Evolutionary conservation across 1,284 basidiomycete species (phyloP).

Genomic region (Trametes versicolor): DNA sequence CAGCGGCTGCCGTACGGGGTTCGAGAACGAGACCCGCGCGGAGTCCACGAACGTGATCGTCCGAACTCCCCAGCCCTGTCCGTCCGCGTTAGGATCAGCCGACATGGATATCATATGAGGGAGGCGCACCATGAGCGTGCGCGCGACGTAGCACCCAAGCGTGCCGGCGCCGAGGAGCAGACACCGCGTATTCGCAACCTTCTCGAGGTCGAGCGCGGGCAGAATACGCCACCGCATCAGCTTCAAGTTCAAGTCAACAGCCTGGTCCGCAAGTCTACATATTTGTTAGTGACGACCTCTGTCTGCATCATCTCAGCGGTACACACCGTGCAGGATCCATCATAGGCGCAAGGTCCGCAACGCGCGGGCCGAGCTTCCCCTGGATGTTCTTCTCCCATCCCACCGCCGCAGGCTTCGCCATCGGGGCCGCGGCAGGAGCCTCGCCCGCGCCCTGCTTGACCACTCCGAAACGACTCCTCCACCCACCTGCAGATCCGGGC

Average conservation of each 20-base stretch:
- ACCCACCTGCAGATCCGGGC: conserved; percentile 46
- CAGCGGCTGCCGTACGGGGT: conserved; percentile 95
- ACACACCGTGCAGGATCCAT: conserved; percentile 88
- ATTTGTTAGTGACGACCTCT: neutral
- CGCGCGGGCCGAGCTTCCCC: conserved; percentile 87
- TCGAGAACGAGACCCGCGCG: conserved; percentile 92
- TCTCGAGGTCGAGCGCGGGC: conserved; percentile 89
- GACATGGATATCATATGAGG: neutral
- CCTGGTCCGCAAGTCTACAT: conserved; percentile 89
- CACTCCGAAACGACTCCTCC: conserved; percentile 71
- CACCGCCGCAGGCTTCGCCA: conserved; percentile 66
- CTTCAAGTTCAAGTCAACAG: conserved; percentile 96
- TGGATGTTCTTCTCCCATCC: conserved; percentile 95
- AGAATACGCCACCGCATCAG: conserved; percentile 98
- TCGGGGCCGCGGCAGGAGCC: neutral
- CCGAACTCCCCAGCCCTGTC: conserved; percentile 93
- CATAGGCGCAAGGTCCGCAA: conserved; percentile 93
- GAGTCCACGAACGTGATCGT: conserved; percentile 95
- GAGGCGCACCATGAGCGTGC: conserved; percentile 81
- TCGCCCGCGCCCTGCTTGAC: conserved; percentile 49
- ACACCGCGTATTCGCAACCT: conserved; percentile 83
- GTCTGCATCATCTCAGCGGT: neutral
- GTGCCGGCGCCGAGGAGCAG: conserved; percentile 95
- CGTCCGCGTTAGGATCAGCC: neutral
- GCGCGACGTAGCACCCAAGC: conserved; percentile 94